A percentile compares a stretch with the other conserved stretches of the same genome.
These are phyloP conservation scores for Daucus carota DNA, from an alignment of 129 eudicot species.

Conservation along the genomic window DH1_v3.0 NC_030384.2:38338001-38338500, in stretches of 20 bases:
- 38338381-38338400: slow-evolving; percentile 11
- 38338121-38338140: neutral
- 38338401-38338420: slow-evolving; percentile 9
- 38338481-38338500: slow-evolving; percentile 13
- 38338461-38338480: slow-evolving; percentile 10
- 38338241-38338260: slow-evolving; percentile 21
- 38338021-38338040: neutral
- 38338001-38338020: neutral
- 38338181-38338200: neutral
- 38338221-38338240: neutral
- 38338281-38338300: slow-evolving; percentile 11
- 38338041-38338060: neutral
- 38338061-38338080: neutral
- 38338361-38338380: slow-evolving; percentile 16
- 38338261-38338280: slow-evolving; percentile 11
- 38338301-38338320: slow-evolving; percentile 16
- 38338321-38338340: slow-evolving; percentile 13
- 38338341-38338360: slow-evolving; percentile 13
- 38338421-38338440: slow-evolving; percentile 13
- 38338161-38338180: neutral
- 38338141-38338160: neutral
- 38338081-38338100: neutral
- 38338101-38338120: neutral
- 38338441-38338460: slow-evolving; percentile 12
- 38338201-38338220: neutral